Percentiles rank a stretch among this genome's conserved stretches.
Conservation (phyloP, 2,329 filamentous ascomycete genomes). For the Aspergillus alliaceus region DNA sequence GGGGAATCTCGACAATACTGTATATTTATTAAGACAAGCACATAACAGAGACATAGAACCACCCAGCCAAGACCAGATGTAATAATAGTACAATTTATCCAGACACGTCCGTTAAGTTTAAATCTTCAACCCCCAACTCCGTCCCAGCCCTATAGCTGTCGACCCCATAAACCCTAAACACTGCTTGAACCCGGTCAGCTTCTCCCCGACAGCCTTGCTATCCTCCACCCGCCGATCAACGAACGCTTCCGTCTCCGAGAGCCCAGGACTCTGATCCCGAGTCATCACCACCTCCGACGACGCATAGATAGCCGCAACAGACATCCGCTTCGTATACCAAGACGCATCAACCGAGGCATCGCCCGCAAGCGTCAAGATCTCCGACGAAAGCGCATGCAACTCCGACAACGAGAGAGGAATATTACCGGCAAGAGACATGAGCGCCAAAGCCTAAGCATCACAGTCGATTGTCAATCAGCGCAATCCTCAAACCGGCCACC, state of each 20-base stretch:
- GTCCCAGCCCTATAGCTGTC: constrained; percentile 75
- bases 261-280: constrained; percentile 73
- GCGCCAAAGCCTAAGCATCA: constrained; percentile 68
- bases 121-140: constrained; percentile 84
- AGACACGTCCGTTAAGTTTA: constrained; percentile 43
- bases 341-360: constrained; percentile 78
- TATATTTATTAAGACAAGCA: constrained; percentile 1
- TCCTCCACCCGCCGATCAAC: constrained; percentile 74
- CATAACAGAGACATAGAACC: constrained; percentile 4
- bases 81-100: constrained; percentile 3
- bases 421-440: constrained; percentile 84
- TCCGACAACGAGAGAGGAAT: constrained; percentile 75
- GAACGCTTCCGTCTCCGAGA: constrained; percentile 75
- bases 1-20: not conserved
- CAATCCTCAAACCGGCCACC: too few relatives aligned
- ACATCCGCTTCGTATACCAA: constrained; percentile 79
- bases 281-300: constrained; percentile 92
- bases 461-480: not conserved
- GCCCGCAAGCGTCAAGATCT: constrained; percentile 85
- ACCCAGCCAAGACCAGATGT: not conserved
- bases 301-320: constrained; percentile 67
- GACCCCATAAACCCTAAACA: constrained; percentile 82
- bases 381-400: constrained; percentile 79
- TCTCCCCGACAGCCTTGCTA: constrained; percentile 60
- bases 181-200: constrained; percentile 64